Percentiles rank a stretch among this genome's conserved stretches.
These are phyloP conservation scores for Malus hybrid DNA, from an alignment of 331 rosid species.

Conservation along the genomic window DNA sequence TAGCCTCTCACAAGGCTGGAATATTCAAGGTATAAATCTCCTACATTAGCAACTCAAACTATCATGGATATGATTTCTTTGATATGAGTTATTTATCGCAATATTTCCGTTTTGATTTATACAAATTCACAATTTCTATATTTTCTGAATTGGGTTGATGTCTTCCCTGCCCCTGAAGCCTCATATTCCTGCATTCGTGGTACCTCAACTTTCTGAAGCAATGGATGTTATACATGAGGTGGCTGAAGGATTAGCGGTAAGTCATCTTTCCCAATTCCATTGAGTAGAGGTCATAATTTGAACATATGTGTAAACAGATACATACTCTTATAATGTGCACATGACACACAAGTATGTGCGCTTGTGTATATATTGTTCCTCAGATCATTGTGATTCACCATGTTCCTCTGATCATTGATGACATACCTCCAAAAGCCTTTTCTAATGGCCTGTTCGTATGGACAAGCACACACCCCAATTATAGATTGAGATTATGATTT, in stretches of 20 bases:
- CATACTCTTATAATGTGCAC: background rate
- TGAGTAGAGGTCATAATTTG: background rate
- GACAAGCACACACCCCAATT: background rate
- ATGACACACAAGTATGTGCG: background rate
- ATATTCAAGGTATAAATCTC: constrained; percentile 55
- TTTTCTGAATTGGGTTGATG: constrained; percentile 43
- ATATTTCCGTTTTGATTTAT: constrained; percentile 23
- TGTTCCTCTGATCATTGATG: background rate
- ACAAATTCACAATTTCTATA: constrained; percentile 20
- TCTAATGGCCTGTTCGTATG: background rate
- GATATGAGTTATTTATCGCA: constrained; percentile 11
- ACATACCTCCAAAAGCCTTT: background rate
- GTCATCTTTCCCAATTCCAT: constrained; percentile 10
- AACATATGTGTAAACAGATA: background rate
- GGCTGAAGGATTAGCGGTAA: constrained; percentile 55
- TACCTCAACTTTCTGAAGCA: constrained; percentile 75
- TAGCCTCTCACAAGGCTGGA: constrained; percentile 77
- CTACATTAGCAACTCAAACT: constrained; percentile 11
- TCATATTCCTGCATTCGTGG: constrained; percentile 70
- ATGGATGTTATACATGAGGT: constrained; percentile 57
- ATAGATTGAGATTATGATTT: background rate
- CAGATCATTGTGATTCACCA: background rate
- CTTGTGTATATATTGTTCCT: background rate
- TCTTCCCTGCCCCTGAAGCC: constrained; percentile 62
- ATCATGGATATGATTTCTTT: constrained; percentile 10